These are phyloP conservation scores for Ceratobasidium sp. DNA, from an alignment of 1,284 basidiomycete genomes.

Conservation along the genomic window DNA sequence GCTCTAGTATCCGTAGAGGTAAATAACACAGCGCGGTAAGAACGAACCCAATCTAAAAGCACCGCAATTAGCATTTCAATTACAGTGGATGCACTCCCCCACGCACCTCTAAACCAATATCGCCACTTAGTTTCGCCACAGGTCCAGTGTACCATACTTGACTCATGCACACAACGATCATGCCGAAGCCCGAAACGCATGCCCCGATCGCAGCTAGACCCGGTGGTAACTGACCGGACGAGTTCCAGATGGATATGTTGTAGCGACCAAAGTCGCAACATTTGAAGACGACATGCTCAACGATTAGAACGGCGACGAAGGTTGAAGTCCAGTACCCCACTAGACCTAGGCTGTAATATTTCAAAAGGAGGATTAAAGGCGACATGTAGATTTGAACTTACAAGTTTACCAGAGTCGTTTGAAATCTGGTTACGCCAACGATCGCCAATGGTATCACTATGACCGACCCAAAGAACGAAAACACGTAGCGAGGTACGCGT, in stretches of 20 bases:
- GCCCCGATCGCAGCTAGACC: slow-evolving; percentile 74
- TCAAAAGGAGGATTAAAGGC: background rate
- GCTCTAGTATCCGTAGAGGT: no score
- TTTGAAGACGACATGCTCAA: slow-evolving; percentile 74
- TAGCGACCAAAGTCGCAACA: no score
- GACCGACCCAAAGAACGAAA: slow-evolving; percentile 84
- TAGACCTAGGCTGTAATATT: background rate
- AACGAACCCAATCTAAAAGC: no score
- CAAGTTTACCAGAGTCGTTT: slow-evolving; percentile 74
- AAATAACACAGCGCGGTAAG: no score
- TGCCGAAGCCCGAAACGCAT: slow-evolving; percentile 63
- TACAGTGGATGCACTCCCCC: no score
- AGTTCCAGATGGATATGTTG: no score
- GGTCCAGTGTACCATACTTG: slow-evolving; percentile 82
- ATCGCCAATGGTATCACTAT: slow-evolving; percentile 62
- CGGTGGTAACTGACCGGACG: slow-evolving; percentile 65
- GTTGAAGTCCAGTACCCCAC: slow-evolving; percentile 75
- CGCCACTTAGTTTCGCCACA: slow-evolving; percentile 76
- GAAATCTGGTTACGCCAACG: slow-evolving; percentile 61
- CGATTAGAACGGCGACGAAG: slow-evolving; percentile 70
- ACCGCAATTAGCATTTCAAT: no score
- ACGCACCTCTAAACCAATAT: slow-evolving; percentile 79
- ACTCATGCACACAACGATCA: slow-evolving; percentile 75
- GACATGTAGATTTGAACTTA: background rate
- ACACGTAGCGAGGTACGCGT: slow-evolving; percentile 85